These are phyloP conservation scores for Pleurotus pulmonarius DNA, from an alignment of 768 basidiomycete genomes.

Conservation along the genomic window DNA sequence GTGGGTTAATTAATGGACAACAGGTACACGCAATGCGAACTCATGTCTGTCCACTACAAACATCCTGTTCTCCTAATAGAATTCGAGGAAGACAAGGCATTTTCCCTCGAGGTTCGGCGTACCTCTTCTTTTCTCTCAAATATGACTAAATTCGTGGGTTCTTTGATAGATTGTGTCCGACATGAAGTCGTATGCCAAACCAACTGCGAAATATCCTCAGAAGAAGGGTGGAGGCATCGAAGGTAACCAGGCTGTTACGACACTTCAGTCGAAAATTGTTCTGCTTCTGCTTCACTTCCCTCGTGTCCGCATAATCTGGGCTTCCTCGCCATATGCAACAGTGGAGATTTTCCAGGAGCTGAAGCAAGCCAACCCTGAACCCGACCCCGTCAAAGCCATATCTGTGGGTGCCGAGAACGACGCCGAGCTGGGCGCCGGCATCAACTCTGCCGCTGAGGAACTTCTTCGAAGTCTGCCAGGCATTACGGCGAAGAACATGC, in stretches of 20 bases:
- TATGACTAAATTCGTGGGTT: neutral
- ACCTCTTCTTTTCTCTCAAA: no score
- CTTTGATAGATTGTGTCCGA: constrained; percentile 53
- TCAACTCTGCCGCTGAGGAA: constrained; percentile 79
- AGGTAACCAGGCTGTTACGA: constrained; percentile 35
- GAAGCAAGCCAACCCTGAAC: constrained; percentile 76
- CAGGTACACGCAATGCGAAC: constrained; percentile 95
- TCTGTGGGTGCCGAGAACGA: constrained; percentile 80
- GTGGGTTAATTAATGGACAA: no score
- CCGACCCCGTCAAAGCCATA: constrained; percentile 73
- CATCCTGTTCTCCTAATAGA: constrained; percentile 91
- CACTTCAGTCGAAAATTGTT: constrained; percentile 89
- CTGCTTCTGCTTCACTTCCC: constrained; percentile 89
- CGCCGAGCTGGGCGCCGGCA: constrained; percentile 57
- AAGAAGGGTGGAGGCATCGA: constrained; percentile 36
- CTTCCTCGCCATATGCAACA: constrained; percentile 90
- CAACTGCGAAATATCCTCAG: constrained; percentile 54
- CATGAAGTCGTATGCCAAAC: constrained; percentile 64
- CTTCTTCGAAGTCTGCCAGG: constrained; percentile 81
- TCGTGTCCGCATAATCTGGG: constrained; percentile 93
- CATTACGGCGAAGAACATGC: constrained; percentile 77
- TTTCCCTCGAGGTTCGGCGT: constrained; percentile 73
- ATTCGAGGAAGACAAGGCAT: constrained; percentile 96
- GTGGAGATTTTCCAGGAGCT: constrained; percentile 92
- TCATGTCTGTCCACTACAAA: constrained; percentile 96